phyloP scores from a whole-genome alignment of 2,329 filamentous ascomycete genomes.

The Alternaria sp. region DNA sequence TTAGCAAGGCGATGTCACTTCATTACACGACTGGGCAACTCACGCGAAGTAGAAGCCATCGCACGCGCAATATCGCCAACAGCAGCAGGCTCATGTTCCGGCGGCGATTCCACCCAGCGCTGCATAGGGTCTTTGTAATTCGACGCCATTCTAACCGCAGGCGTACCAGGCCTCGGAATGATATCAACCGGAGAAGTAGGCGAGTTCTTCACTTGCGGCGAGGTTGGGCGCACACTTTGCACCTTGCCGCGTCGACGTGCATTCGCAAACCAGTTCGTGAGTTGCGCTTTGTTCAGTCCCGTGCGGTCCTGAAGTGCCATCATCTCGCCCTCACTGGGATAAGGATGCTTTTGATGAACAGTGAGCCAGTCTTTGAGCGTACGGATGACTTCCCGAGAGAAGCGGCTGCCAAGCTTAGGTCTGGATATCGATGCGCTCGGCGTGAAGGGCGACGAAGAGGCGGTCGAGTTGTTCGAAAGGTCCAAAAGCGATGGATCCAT shows the following conservation, averaged over 20 bases:
- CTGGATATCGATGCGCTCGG: slow-evolving; percentile 12
- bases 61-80: slow-evolving; percentile 32
- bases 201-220: slow-evolving; percentile 10
- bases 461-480: slow-evolving; percentile 19
- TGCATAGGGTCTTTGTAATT: slow-evolving; percentile 29
- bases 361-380: slow-evolving; percentile 33
- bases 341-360: slow-evolving; percentile 29
- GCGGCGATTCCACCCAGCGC: slow-evolving; percentile 38
- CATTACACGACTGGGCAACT: background rate
- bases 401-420: slow-evolving; percentile 29
- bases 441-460: slow-evolving; percentile 15
- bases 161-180: slow-evolving; percentile 30
- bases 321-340: slow-evolving; percentile 31
- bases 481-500: background rate
- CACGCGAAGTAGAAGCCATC: slow-evolving; percentile 22
- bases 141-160: slow-evolving; percentile 14
- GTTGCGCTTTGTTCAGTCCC: slow-evolving; percentile 32
- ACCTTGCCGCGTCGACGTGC: slow-evolving; percentile 33
- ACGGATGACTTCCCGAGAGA: slow-evolving; percentile 31
- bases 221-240: slow-evolving; percentile 12
- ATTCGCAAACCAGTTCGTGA: slow-evolving; percentile 40
- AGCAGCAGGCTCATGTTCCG: slow-evolving; percentile 35
- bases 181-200: slow-evolving; percentile 26
- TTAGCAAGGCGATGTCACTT: no score
- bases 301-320: slow-evolving; percentile 23